Evolutionary conservation across 1,139 yeast genomes (phyloP).

Genomic region (Blastobotrys proliferans): DNA sequence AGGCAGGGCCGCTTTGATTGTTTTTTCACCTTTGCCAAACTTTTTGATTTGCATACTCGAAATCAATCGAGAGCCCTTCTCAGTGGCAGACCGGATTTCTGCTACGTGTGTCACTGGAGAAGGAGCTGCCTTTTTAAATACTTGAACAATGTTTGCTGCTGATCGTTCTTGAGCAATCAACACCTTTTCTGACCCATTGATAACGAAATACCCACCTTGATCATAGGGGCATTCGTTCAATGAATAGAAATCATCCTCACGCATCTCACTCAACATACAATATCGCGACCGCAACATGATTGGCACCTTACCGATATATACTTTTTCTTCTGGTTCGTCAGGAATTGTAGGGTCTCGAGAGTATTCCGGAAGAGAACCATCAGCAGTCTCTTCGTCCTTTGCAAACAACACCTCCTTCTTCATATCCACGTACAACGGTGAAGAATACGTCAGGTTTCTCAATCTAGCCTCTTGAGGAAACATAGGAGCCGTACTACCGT

Average conservation of each 20-base stretch:
- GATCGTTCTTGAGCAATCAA: constrained; percentile 97
- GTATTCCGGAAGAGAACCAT: constrained; percentile 66
- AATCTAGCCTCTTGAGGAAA: constrained; percentile 98
- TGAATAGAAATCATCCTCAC: constrained; percentile 93
- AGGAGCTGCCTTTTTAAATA: constrained; percentile 95
- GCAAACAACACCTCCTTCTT: constrained; percentile 83
- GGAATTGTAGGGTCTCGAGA: constrained; percentile 53
- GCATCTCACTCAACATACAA: constrained; percentile 86
- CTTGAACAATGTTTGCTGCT: constrained; percentile 98
- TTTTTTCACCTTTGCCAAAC: constrained; percentile 77
- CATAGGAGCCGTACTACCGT: constrained; percentile 98
- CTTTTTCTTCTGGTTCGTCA: constrained; percentile 59
- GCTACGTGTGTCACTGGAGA: constrained; percentile 96
- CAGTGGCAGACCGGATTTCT: constrained; percentile 93
- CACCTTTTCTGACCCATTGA: constrained; percentile 97
- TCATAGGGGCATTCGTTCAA: constrained; percentile 98
- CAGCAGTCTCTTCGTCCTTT: constrained; percentile 56
- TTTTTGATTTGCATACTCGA: constrained; percentile 92
- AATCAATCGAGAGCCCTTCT: constrained; percentile 92
- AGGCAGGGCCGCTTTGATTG: constrained; percentile 93
- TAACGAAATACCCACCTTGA: constrained; percentile 98
- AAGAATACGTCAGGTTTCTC: constrained; percentile 91
- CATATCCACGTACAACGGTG: constrained; percentile 95
- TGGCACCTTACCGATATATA: constrained; percentile 94
- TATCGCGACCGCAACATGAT: constrained; percentile 96